Percentiles rank a stretch among this genome's conserved stretches.
Conservation (phyloP, 2,329 filamentous ascomycete genomes). For the Leptographium lundbergii region DNA sequence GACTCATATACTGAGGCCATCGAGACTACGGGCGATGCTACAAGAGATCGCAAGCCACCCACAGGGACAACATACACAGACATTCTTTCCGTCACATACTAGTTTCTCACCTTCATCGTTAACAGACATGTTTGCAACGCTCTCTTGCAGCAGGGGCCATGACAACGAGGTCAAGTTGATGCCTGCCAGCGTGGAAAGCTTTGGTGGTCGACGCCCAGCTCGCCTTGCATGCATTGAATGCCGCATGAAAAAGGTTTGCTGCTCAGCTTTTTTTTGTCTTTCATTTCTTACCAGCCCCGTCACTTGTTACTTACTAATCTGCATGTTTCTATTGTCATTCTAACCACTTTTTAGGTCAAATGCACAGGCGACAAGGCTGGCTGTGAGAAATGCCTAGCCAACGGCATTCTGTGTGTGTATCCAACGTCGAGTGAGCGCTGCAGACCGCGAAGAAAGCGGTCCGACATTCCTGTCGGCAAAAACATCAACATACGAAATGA, state of each 20-base stretch:
- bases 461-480: not conserved
- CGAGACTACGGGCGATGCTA: not conserved
- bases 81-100: not conserved
- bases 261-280: not conserved
- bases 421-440: not conserved
- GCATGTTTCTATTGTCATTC: not conserved
- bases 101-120: not conserved
- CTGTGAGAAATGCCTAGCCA: not conserved
- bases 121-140: not conserved
- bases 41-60: not conserved
- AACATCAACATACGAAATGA: not conserved
- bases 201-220: not conserved
- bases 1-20: not conserved
- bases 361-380: not conserved
- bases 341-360: not conserved
- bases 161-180: not conserved
- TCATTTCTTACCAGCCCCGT: not conserved
- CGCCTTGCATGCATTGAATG: not conserved
- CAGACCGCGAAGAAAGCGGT: not conserved
- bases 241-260: not conserved
- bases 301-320: not conserved
- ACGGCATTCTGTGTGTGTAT: not conserved
- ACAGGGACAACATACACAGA: not conserved
- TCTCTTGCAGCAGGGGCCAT: not conserved
- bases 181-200: not conserved